Conservation (phyloP, 108 stramenopile species). For the Chaetoceros tenuissimus region DNA sequence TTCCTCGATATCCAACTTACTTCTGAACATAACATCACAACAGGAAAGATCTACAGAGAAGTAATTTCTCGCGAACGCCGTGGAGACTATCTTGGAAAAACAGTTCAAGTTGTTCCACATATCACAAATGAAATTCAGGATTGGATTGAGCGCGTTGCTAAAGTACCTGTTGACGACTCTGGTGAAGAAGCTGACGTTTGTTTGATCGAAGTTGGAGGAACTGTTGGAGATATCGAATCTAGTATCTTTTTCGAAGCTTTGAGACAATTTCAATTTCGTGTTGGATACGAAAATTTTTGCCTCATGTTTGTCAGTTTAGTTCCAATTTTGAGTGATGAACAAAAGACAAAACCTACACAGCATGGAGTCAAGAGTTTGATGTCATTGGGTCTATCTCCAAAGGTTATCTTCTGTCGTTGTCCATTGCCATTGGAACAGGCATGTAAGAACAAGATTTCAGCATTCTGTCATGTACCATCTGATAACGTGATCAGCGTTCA, state of each 20-base stretch:
- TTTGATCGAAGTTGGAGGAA: constrained; percentile 98
- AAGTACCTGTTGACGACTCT: constrained; percentile 50
- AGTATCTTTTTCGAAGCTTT: constrained; percentile 94
- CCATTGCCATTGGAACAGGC: constrained; percentile 63
- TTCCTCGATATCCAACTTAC: constrained; percentile 87
- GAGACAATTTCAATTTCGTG: constrained; percentile 97
- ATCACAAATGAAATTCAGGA: constrained; percentile 88
- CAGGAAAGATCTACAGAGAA: constrained; percentile 93
- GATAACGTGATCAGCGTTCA: constrained; percentile 87
- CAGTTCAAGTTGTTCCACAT: constrained; percentile 95
- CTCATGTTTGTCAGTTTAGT: constrained; percentile 95
- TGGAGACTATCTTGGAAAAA: constrained; percentile 99
- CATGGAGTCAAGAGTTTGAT: constrained; percentile 96
- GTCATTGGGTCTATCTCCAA: constrained; percentile 86
- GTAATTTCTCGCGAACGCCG: constrained; percentile 91
- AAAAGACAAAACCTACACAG: constrained; percentile 99
- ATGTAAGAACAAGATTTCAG: constrained; percentile 88
- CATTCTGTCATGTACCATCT: constrained; percentile 94
- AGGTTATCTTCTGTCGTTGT: constrained; percentile 94
- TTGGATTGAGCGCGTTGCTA: constrained; percentile 73
- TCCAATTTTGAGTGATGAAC: constrained; percentile 95
- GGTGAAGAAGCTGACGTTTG: constrained; percentile 85
- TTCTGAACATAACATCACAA: constrained; percentile 91
- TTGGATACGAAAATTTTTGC: constrained; percentile 89
- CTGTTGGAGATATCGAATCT: constrained; percentile 98